Evolutionary conservation across 257 asterid genomes (phyloP).

Genomic region (Rubia yunnanensis): DNA sequence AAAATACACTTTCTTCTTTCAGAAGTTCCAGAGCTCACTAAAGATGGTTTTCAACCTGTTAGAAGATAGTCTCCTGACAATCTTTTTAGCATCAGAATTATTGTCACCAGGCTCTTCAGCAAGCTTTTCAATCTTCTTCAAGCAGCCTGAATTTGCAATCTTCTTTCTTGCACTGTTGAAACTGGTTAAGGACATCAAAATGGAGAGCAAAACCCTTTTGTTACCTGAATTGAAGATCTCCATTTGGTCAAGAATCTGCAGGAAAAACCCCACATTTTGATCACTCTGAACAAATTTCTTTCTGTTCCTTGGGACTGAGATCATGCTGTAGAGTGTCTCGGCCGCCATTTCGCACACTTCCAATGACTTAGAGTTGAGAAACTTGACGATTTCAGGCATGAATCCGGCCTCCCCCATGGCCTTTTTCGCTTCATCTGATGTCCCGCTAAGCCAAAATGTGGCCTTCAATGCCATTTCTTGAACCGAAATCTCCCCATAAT

Average conservation of each 20-base stretch:
- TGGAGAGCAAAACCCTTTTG: conserved; percentile 62
- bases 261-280: conserved; percentile 41
- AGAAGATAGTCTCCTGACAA: conserved; percentile 53
- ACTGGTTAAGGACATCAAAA: conserved; percentile 54
- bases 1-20: conserved; percentile 11
- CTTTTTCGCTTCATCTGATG: conserved; percentile 71
- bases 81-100: conserved; percentile 71
- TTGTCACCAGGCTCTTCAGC: conserved; percentile 69
- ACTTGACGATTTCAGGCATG: conserved; percentile 57
- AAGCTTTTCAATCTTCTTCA: conserved; percentile 64
- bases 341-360: conserved; percentile 76
- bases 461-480: conserved; percentile 80
- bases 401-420: conserved; percentile 90
- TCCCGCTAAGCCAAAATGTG: conserved; percentile 70
- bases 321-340: conserved; percentile 61
- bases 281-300: conserved; percentile 70
- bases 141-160: conserved; percentile 58
- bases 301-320: conserved; percentile 55
- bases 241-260: conserved; percentile 67
- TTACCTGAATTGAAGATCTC: conserved; percentile 44
- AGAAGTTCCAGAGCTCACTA: conserved; percentile 69
- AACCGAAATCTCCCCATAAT: conserved; percentile 48
- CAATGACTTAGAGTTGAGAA: conserved; percentile 57
- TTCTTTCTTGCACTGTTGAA: conserved; percentile 81
- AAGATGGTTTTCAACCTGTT: conserved; percentile 49